Evolutionary conservation across 352 stramenopile species (phyloP), one percentile per base, ranked within the genome.

Genomic region (Halophytophthora polymorphica): DNA sequence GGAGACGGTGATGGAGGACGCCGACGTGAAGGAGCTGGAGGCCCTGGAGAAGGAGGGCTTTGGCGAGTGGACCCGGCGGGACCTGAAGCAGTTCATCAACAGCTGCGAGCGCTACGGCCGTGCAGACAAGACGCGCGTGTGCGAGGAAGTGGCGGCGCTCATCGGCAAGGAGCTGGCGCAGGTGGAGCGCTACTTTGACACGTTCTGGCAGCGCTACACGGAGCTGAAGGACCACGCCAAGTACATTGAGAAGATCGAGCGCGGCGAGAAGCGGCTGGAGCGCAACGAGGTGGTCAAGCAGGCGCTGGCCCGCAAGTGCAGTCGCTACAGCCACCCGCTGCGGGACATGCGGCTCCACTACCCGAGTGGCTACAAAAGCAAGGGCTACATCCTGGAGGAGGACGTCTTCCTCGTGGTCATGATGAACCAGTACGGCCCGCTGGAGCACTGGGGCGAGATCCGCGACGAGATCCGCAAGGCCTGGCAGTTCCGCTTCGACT

Each of bases 401-500:
- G 97, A 99, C 70, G 90, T 97, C 22, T 99, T 99, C 63, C 73
- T 99, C 23, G 72, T 99, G 10, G 97, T 95, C 41, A 98, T 99
- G 93, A 98, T 99, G 95, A 96, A 99, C 77, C 91, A 96, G 47
- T 97, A 98, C 71, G 96, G 96, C 0, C 98, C 97, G 53, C 83
- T 97, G 33, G 83, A 91, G 61, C 92, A 97, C 64, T 98, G 96
- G 76, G 96, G 97, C 59, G 85, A 97, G 56, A 98, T 99, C 64
- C 91, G 96, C 25, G 90, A 98, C 57, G 95, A 99, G 70, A 99
- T 99, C 60, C 86, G 91, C 54, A 95, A 96, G 46, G 93, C 95
- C 15, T 98, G 95, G 95, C 96, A 99, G 64, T 99, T 99, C 69
- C 90, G 96, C 11, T 99, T 99, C 54, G 94, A 99, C 69, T 99